Evolutionary conservation across 2,329 filamentous ascomycete species (phyloP).

Genomic region (Aspergillus ibericus): DNA sequence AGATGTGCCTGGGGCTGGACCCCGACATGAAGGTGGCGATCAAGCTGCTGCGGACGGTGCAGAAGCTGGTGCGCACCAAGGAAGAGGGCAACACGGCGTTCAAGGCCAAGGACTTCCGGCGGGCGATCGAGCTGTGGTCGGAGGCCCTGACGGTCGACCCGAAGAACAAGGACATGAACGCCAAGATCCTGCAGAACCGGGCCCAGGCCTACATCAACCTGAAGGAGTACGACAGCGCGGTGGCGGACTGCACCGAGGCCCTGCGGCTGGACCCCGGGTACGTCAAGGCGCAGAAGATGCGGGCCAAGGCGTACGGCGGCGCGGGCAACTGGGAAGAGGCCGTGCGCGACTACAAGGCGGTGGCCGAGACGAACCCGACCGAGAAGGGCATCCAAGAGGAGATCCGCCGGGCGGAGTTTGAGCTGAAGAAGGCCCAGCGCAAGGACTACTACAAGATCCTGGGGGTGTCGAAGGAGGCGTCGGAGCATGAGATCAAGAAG

Average conservation of each 20-base stretch:
- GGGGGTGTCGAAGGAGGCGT: constrained; percentile 79
- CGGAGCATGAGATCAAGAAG: constrained; percentile 86
- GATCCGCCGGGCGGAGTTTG: constrained; percentile 83
- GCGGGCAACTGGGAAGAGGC: constrained; percentile 91
- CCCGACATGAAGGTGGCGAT: constrained; percentile 88
- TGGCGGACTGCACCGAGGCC: constrained; percentile 82
- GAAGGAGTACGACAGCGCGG: constrained; percentile 78
- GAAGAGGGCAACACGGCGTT: constrained; percentile 89
- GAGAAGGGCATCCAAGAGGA: constrained; percentile 81
- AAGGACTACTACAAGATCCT: constrained; percentile 99
- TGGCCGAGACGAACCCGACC: constrained; percentile 78
- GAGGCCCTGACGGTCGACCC: constrained; percentile 83
- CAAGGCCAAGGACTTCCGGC: constrained; percentile 77
- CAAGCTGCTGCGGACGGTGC: constrained; percentile 83
- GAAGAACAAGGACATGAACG: constrained; percentile 84
- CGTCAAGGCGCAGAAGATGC: constrained; percentile 87
- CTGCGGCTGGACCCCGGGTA: constrained; percentile 81
- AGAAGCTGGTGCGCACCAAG: constrained; percentile 91
- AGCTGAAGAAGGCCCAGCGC: constrained; percentile 94
- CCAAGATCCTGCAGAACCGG: constrained; percentile 91
- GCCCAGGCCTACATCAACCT: constrained; percentile 77
- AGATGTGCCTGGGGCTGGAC: constrained; percentile 84
- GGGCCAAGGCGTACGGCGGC: constrained; percentile 83
- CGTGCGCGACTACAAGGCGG: constrained; percentile 81
- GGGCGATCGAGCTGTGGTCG: constrained; percentile 81